phyloP scores from a whole-genome alignment of 495 filamentous ascomycete species.

The Tuber aestivum region DNA sequence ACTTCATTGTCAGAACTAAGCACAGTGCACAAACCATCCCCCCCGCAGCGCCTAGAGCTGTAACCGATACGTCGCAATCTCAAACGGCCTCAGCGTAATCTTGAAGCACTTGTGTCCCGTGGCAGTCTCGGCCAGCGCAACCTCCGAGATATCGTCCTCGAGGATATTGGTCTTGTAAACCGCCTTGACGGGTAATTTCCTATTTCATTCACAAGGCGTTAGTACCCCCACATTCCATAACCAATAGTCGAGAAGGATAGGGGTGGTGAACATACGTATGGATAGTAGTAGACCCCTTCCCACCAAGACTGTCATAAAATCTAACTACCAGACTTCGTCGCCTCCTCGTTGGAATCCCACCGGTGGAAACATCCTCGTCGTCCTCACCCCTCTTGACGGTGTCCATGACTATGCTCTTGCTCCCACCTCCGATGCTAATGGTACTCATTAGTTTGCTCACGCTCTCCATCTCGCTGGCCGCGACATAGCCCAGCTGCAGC shows the following conservation, averaged over 20 bases:
- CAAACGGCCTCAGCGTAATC: constrained; percentile 74
- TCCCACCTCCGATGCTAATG: constrained; percentile 42
- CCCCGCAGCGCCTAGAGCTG: constrained; percentile 51
- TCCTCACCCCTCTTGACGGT: constrained; percentile 74
- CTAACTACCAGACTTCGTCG: constrained; percentile 75
- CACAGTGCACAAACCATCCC: neutral
- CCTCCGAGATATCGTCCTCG: constrained; percentile 60
- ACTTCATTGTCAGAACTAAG: neutral
- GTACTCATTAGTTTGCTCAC: constrained; percentile 41
- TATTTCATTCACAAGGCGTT: neutral
- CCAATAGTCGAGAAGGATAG: neutral
- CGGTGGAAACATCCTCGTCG: constrained; percentile 76
- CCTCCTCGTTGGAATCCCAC: constrained; percentile 60
- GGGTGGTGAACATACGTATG: constrained; percentile 44
- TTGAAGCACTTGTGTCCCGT: constrained; percentile 50
- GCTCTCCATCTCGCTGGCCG: neutral
- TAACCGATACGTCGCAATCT: constrained; percentile 79
- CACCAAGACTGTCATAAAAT: constrained; percentile 88
- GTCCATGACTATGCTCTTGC: constrained; percentile 45
- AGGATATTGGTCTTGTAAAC: constrained; percentile 75
- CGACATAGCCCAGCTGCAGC: constrained; percentile 46
- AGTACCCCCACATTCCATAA: constrained; percentile 5
- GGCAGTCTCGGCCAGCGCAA: constrained; percentile 48
- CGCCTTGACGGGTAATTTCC: constrained; percentile 60
- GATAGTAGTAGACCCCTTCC: constrained; percentile 62